Base-by-base conservation (phyloP, 371 early-diverging fungal species). In the Rhizopus stolonifer region DNA sequence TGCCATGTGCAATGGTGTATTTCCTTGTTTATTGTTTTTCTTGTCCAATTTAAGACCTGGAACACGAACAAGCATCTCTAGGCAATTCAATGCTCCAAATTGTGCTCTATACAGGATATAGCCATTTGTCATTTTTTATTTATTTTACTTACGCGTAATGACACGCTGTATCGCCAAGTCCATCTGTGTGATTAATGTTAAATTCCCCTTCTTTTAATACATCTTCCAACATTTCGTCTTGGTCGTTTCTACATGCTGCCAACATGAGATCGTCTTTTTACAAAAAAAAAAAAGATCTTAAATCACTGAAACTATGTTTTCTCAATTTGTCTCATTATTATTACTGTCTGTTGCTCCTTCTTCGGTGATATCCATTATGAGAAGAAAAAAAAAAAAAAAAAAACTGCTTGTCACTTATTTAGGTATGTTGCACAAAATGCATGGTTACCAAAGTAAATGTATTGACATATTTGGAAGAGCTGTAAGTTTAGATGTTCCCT, bases 1-100 rank as follows among this genome's bases (percentile, higher is more conserved):
- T 19, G 85, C 88, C 32, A 80, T 70, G 64, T 86, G 86, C 5
- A 88, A 68, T 13, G 88, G 84, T 8, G 88, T 85, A 38, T 86
- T 73, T 29, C 74, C 73, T 42, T 80, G 78, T 25, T 74, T 49
- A 9, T 60, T 56, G 58, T 86, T 81, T 39, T 65, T 60, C 11
- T 57, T 49, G 52, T 86, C 82, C 9, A 77, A 52, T 14, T 84
- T 52, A 24, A 86, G 77, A 9, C 67, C 76, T 7, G 67, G 70
- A 5, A 64, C 61, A 11, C 56, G 64, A 15, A 74, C 55, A 15
- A 88, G 50, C 13, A 83, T 46, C 52, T 84, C 79, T 24, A 88
- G 53, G 45, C 86, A 86, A 15, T 70, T 74, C 44, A 81, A 53
- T 0, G 85, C 69, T 7, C 79, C 87, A 55, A 67, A 72, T 44